Percentiles rank a stretch among this genome's conserved stretches.
phyloP scores from a whole-genome alignment of 2,329 filamentous ascomycete species.

The Penicillium hesseltinei region DNA sequence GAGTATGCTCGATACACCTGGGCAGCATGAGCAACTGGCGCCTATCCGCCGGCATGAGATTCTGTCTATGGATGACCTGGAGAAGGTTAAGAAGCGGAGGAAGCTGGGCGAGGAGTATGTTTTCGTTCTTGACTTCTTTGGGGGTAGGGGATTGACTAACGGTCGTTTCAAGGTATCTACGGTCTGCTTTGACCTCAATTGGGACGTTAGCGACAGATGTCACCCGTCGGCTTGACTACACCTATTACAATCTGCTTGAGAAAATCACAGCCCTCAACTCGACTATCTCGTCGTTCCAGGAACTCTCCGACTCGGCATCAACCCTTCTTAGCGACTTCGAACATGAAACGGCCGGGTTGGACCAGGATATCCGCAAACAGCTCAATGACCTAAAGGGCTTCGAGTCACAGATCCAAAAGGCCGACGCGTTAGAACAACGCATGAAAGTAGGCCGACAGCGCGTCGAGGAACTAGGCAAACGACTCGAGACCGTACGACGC shows the following conservation, averaged over 20 bases:
- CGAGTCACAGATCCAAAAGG: constrained; percentile 36
- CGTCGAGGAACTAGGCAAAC: constrained; percentile 37
- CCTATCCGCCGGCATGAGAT: constrained; percentile 31
- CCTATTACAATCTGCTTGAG: constrained; percentile 49
- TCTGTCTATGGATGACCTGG: constrained; percentile 37
- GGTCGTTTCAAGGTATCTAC: constrained; percentile 28
- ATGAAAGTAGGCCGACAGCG: constrained; percentile 38
- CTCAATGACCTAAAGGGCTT: constrained; percentile 41
- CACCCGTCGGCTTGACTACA: constrained; percentile 48
- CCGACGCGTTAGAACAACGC: constrained; percentile 39
- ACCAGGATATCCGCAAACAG: constrained; percentile 39
- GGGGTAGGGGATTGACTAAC: not conserved
- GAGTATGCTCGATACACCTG: constrained; percentile 29
- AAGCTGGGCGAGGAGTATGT: constrained; percentile 74
- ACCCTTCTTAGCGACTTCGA: constrained; percentile 41
- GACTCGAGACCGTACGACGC: constrained; percentile 39
- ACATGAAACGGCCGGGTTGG: constrained; percentile 34
- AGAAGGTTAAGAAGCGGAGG: constrained; percentile 59
- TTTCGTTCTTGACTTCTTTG: not conserved
- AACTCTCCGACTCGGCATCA: constrained; percentile 38
- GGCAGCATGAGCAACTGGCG: constrained; percentile 27
- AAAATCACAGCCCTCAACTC: constrained; percentile 42
- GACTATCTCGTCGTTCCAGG: constrained; percentile 43
- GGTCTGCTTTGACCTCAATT: constrained; percentile 36
- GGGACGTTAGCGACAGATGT: constrained; percentile 43